Percentiles rank a stretch among this genome's conserved stretches.
phyloP scores from a whole-genome alignment of 306 rosid species.

The Castanopsis chinensis region DNA sequence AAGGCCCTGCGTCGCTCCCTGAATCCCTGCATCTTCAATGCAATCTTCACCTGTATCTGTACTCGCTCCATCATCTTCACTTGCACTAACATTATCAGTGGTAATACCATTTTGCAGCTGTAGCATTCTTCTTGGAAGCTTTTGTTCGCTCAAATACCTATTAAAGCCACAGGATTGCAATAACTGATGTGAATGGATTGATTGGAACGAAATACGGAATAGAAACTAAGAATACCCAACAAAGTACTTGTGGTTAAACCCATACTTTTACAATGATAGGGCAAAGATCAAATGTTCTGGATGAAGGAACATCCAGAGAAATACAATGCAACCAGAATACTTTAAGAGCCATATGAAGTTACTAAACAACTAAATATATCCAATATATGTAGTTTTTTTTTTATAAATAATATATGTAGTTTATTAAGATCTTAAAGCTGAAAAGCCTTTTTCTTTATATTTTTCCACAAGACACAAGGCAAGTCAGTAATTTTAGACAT shows the following conservation, averaged over 20 bases:
- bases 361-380: not conserved
- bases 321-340: not conserved
- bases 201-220: not conserved
- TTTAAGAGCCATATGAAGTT: not conserved
- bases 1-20: conserved; percentile 30
- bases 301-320: not conserved
- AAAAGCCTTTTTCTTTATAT: not conserved
- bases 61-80: conserved; percentile 70
- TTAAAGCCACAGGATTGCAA: conserved; percentile 28
- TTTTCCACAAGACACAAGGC: conserved; percentile 4
- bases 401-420: not conserved
- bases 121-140: conserved; percentile 86
- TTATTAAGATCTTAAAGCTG: conserved; percentile 10
- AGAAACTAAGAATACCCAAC: not conserved
- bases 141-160: conserved; percentile 83
- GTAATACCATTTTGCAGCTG: conserved; percentile 66
- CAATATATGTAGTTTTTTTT: not conserved
- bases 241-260: not conserved
- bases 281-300: not conserved
- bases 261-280: not conserved
- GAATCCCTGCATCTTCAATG: conserved; percentile 45
- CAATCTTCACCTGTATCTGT: conserved; percentile 75
- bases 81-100: conserved; percentile 56
- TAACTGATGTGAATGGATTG: conserved; percentile 13
- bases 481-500: not conserved